phyloP scores from a whole-genome alignment of 768 basidiomycete genomes.

The Epithele typhae region DNA sequence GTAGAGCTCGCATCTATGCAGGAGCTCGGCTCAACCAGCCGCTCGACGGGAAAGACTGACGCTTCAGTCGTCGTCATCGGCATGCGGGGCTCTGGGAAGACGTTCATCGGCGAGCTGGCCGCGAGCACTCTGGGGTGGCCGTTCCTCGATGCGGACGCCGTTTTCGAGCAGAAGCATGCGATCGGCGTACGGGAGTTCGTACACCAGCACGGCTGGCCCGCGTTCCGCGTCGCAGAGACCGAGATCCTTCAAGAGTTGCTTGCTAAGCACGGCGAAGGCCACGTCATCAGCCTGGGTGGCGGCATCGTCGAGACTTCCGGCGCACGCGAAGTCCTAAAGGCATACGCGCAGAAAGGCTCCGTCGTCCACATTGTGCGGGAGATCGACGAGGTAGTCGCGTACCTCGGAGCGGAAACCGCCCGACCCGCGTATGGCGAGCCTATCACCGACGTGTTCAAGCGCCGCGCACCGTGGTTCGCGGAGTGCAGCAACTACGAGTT shows the following conservation, averaged over 20 bases:
- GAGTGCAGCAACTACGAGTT: slow-evolving; percentile 84
- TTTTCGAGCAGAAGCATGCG: slow-evolving; percentile 62
- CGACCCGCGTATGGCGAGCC: slow-evolving; percentile 90
- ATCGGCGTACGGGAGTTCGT: slow-evolving; percentile 74
- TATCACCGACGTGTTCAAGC: slow-evolving; percentile 74
- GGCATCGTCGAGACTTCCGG: slow-evolving; percentile 86
- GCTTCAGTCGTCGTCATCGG: slow-evolving; percentile 79
- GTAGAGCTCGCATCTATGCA: slow-evolving; percentile 57
- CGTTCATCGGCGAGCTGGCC: slow-evolving; percentile 78
- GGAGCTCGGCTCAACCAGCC: slow-evolving; percentile 41
- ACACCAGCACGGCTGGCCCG: slow-evolving; percentile 77
- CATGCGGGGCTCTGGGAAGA: slow-evolving; percentile 98
- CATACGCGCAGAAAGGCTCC: slow-evolving; percentile 59
- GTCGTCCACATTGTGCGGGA: slow-evolving; percentile 86
- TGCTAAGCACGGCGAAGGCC: slow-evolving; percentile 43
- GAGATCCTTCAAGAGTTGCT: slow-evolving; percentile 67
- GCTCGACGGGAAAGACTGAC: slow-evolving; percentile 27
- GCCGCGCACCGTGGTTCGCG: slow-evolving; percentile 83
- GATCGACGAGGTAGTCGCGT: slow-evolving; percentile 74
- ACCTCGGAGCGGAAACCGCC: slow-evolving; percentile 68
- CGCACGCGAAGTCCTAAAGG: slow-evolving; percentile 67
- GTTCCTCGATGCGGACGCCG: slow-evolving; percentile 80
- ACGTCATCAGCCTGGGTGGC: slow-evolving; percentile 89
- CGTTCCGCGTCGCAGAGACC: slow-evolving; percentile 81
- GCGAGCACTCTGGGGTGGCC: slow-evolving; percentile 68